phyloP scores from a whole-genome alignment of 108 stramenopile species.

The Cyclotella cryptica region DNA sequence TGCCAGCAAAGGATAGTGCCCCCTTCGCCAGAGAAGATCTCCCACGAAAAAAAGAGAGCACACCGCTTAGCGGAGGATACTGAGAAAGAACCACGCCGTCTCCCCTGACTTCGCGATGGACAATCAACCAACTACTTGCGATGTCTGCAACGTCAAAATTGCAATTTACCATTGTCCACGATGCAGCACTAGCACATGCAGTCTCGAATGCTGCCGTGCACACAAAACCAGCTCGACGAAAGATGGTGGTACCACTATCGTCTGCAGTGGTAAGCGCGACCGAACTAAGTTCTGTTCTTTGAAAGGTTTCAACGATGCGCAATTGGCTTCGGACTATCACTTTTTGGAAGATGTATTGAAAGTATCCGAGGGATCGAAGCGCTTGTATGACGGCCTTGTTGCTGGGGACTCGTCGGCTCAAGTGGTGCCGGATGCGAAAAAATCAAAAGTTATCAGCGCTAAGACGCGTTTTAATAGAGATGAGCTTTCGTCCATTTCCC shows the following conservation, averaged over 20 bases:
- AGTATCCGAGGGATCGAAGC: slow-evolving; percentile 52
- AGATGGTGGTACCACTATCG: neutral
- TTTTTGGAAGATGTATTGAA: slow-evolving; percentile 80
- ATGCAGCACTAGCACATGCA: slow-evolving; percentile 16
- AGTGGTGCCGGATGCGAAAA: slow-evolving; percentile 12
- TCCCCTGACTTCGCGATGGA: neutral
- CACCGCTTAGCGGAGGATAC: neutral
- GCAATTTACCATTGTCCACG: slow-evolving; percentile 13
- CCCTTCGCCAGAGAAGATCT: neutral
- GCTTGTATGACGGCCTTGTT: slow-evolving; percentile 48
- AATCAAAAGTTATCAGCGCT: neutral
- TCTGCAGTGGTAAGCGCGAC: slow-evolving; percentile 79
- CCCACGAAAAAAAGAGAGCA: neutral
- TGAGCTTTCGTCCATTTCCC: slow-evolving; percentile 22
- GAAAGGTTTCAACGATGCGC: slow-evolving; percentile 59
- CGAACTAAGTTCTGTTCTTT: slow-evolving; percentile 56
- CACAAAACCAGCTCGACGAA: slow-evolving; percentile 3
- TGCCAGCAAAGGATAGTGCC: no score
- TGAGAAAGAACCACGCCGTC: neutral
- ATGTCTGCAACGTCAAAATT: slow-evolving; percentile 2
- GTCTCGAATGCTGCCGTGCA: slow-evolving; percentile 8
- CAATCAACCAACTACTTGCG: neutral
- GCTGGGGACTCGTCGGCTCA: neutral
- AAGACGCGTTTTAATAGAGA: neutral
- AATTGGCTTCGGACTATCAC: slow-evolving; percentile 72